Evolutionary conservation across 225 moss, liverwort and hornwort species (phyloP), one percentile per base, ranked within the genome.

Genomic region (Polytrichum commune): DNA sequence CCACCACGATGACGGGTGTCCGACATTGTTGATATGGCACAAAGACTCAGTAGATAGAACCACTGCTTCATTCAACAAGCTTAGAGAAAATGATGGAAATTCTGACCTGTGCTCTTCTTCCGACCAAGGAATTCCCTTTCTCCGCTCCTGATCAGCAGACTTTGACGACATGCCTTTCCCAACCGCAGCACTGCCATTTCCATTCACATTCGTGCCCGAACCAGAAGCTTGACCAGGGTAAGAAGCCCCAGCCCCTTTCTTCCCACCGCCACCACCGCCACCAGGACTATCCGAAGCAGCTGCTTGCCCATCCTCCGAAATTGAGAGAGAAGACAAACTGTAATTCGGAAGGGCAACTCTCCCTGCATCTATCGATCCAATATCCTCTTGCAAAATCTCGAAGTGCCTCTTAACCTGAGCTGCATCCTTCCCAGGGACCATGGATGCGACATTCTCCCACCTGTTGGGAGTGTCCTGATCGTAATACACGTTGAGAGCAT

Each of bases 61-160:
- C 46, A 46, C 46, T 46, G 46, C 46, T 13, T 46, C 46, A 16
- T 46, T 46, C 46, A n/a, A 72, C 4, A 74, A 26, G 24, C 57
- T 57, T 67, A 75, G 57, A 63, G 27, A 69, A 9, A 4, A 4
- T 46, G 46, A 46, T 46, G n/a, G 60, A 54, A 33, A 61, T 19
- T 25, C 73, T 53, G 38, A 96, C 96, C 96, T 91, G 75, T 96
- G 96, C 80, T 96, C 96, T 77, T 93, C 93, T 80, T 93, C 93
- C 27, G 93, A 86, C 96, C 96, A 96, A 19, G 93, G 93, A 46
- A 96, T 93, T 68, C 93, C 93, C 78, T 93, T 96, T 62, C 93
- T 88, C 79, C 96, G 88, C 80, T 96, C 95, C 81, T 96, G 95
- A 73, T 96, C 95, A 53, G 95, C 91, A 8, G 83, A 79, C 69